Conservation (phyloP, 768 basidiomycete genomes). For the Nevesoporus exiguus region DNA sequence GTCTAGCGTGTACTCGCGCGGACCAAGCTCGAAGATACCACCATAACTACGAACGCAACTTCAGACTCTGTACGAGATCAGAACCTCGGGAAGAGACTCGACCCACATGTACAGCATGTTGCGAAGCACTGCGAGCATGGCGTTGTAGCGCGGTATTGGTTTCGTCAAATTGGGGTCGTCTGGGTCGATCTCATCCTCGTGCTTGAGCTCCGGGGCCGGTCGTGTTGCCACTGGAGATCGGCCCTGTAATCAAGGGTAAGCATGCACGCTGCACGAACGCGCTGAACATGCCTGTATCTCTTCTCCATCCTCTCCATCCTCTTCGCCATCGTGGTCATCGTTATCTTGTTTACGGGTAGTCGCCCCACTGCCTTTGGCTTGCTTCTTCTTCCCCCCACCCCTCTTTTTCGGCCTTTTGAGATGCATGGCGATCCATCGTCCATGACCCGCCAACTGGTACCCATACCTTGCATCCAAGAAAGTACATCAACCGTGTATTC, state of each 20-base stretch:
- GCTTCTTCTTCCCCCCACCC: constrained; percentile 42
- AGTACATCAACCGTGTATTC: background rate
- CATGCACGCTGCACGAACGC: background rate
- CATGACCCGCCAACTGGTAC: constrained; percentile 71
- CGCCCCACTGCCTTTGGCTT: background rate
- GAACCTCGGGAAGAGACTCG: too few relatives aligned
- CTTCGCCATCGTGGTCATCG: constrained; percentile 14
- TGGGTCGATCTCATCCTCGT: constrained; percentile 42
- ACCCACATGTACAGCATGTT: constrained; percentile 85
- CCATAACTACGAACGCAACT: constrained; percentile 56
- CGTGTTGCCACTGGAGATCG: background rate
- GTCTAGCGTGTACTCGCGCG: constrained; percentile 84
- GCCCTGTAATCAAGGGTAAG: background rate
- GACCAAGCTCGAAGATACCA: constrained; percentile 80
- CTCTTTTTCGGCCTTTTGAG: constrained; percentile 58
- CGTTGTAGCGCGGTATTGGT: constrained; percentile 78
- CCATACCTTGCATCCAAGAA: constrained; percentile 63
- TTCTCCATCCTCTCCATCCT: constrained; percentile 14
- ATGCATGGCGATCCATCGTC: constrained; percentile 75
- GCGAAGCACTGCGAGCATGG: constrained; percentile 80
- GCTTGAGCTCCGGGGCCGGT: background rate
- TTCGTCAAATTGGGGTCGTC: constrained; percentile 63
- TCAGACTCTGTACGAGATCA: background rate
- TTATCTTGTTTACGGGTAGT: background rate
- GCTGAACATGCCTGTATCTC: constrained; percentile 3